Percentiles rank a stretch among this genome's conserved stretches.
These are phyloP conservation scores for Xerocomus brunneocitrinus DNA, from an alignment of 768 basidiomycete species.

Conservation along the genomic window DNA sequence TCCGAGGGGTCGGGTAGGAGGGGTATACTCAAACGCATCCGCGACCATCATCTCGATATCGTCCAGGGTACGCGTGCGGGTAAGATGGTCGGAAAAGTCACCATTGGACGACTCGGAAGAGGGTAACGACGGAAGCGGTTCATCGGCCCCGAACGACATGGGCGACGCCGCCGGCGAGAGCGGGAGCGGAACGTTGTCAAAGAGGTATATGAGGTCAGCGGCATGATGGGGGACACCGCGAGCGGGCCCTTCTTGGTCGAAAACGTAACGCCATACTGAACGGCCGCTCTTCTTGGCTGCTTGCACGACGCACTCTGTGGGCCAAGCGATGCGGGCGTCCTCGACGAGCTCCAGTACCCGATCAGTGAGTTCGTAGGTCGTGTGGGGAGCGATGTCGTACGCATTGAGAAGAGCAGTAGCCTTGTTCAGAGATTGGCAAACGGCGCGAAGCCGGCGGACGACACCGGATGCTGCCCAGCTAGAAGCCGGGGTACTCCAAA, in stretches of 20 bases:
- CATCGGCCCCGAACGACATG: constrained; percentile 33
- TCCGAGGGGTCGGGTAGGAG: constrained; percentile 19
- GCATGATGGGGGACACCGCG: constrained; percentile 64
- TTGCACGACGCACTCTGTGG: constrained; percentile 59
- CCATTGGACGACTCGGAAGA: constrained; percentile 27
- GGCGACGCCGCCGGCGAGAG: constrained; percentile 32
- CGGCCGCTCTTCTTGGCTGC: constrained; percentile 47
- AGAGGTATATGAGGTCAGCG: constrained; percentile 71
- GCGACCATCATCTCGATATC: constrained; percentile 27
- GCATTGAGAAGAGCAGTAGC: constrained; percentile 58
- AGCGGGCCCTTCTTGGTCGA: constrained; percentile 74
- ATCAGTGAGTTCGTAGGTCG: constrained; percentile 63
- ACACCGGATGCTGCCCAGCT: constrained; percentile 60
- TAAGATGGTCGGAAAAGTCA: constrained; percentile 15
- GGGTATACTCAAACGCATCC: constrained; percentile 16
- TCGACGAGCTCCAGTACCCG: constrained; percentile 70
- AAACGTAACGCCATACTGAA: constrained; percentile 76
- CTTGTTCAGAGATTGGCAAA: constrained; percentile 65
- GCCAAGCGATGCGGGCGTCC: constrained; percentile 74
- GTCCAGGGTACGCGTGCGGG: constrained; percentile 18
- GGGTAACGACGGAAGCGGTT: constrained; percentile 26
- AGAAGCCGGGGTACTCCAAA: constrained; percentile 58
- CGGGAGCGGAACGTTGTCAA: constrained; percentile 67
- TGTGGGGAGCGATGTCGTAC: constrained; percentile 65
- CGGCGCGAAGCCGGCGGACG: constrained; percentile 65